Percentiles rank a stretch among this genome's conserved stretches.
These are phyloP conservation scores for Alternaria arborescens DNA, from an alignment of 2,329 filamentous ascomycete species.

Conservation along the genomic window DNA sequence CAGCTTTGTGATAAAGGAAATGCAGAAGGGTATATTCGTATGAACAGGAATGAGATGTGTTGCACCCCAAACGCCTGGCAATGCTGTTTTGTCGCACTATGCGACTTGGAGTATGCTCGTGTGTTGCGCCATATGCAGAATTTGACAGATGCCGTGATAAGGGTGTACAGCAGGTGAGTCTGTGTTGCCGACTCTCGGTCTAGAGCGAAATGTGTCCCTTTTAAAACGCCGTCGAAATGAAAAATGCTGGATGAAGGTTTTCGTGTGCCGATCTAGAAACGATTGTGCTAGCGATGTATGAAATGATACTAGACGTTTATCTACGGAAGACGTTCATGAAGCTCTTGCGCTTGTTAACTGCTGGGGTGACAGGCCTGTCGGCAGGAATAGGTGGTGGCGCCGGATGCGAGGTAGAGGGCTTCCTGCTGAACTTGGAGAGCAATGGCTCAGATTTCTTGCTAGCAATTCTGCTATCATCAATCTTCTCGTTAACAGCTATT, in stretches of 20 bases:
- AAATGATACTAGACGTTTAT: conserved; percentile 12
- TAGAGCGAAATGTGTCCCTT: conserved; percentile 4
- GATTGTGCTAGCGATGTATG: conserved; percentile 1
- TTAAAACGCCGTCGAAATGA: conserved; percentile 2
- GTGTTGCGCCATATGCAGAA: conserved; percentile 18
- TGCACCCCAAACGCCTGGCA: conserved; percentile 7
- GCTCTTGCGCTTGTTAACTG: conserved; percentile 58
- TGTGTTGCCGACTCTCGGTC: conserved; percentile 4
- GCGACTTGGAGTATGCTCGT: conserved; percentile 9
- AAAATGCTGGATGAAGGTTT: neutral
- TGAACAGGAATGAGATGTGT: conserved; percentile 1
- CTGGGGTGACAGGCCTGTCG: conserved; percentile 40
- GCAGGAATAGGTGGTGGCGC: conserved; percentile 44
- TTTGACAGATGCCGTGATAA: conserved; percentile 8
- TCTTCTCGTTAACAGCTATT: conserved; percentile 43
- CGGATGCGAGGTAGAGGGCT: conserved; percentile 23
- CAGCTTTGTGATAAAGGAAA: conserved; percentile 8
- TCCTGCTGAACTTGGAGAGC: conserved; percentile 33
- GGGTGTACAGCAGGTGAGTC: conserved; percentile 11
- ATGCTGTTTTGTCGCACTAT: conserved; percentile 12
- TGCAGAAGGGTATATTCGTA: conserved; percentile 19
- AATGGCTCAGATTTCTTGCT: conserved; percentile 36
- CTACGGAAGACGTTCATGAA: conserved; percentile 56
- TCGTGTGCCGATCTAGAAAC: neutral
- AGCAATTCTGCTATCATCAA: conserved; percentile 30